Conservation (phyloP, 2,329 filamentous ascomycete species). For the Aureobasidium zeae region DNA sequence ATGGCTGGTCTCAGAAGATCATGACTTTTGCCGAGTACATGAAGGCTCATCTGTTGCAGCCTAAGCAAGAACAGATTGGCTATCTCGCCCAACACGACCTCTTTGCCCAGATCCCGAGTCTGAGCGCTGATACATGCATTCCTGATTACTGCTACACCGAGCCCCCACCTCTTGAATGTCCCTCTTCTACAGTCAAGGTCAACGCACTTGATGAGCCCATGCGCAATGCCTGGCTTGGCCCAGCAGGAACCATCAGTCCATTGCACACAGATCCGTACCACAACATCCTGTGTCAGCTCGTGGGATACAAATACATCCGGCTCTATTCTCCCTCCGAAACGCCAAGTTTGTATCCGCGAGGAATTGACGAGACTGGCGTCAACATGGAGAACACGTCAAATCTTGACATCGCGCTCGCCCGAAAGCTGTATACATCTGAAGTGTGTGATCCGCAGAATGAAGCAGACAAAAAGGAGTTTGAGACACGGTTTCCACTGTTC, state of each 20-base stretch:
- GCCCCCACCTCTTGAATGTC: slow-evolving; percentile 60
- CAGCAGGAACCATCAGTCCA: slow-evolving; percentile 77
- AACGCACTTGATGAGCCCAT: slow-evolving; percentile 46
- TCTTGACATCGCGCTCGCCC: slow-evolving; percentile 51
- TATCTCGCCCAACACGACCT: slow-evolving; percentile 93
- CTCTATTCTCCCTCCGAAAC: slow-evolving; percentile 65
- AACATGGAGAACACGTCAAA: slow-evolving; percentile 88
- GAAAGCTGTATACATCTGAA: slow-evolving; percentile 19
- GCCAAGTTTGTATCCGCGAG: slow-evolving; percentile 50
- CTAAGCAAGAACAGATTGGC: slow-evolving; percentile 38
- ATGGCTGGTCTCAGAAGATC: slow-evolving; percentile 73
- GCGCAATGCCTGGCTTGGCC: slow-evolving; percentile 90
- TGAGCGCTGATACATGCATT: slow-evolving; percentile 65
- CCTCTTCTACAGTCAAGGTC: slow-evolving; percentile 51
- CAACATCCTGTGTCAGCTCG: slow-evolving; percentile 82
- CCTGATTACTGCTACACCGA: slow-evolving; percentile 78
- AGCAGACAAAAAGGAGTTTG: slow-evolving; percentile 24
- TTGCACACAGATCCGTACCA: slow-evolving; percentile 91
- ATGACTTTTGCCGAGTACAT: slow-evolving; percentile 68
- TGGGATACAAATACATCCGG: slow-evolving; percentile 85
- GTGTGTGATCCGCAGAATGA: slow-evolving; percentile 12
- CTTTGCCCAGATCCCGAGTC: slow-evolving; percentile 66
- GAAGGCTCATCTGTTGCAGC: slow-evolving; percentile 45
- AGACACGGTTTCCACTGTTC: slow-evolving; percentile 45
- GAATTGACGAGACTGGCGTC: slow-evolving; percentile 55